These are phyloP conservation scores for Begonia fuchsioides DNA, from an alignment of 306 rosid genomes.

Conservation along the genomic window DNA sequence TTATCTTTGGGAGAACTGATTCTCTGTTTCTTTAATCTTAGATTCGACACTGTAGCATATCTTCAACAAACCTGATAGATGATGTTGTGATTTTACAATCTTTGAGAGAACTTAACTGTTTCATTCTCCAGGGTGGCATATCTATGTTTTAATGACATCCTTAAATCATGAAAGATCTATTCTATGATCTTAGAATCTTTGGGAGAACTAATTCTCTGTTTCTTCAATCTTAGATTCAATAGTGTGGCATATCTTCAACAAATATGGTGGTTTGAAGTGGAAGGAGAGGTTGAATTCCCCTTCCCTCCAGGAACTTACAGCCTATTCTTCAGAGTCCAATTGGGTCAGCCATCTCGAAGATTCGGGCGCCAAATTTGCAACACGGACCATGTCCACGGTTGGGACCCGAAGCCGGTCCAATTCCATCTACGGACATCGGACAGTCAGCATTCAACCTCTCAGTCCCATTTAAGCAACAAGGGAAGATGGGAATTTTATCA, in stretches of 20 bases:
- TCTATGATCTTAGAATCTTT: no score
- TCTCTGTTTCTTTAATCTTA: constrained; percentile 10
- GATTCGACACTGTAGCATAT: constrained; percentile 62
- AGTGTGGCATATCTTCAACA: constrained; percentile 83
- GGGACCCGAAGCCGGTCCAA: constrained; percentile 74
- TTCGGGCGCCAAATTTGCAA: constrained; percentile 65
- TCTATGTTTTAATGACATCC: no score
- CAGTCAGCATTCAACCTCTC: constrained; percentile 51
- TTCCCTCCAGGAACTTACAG: constrained; percentile 77
- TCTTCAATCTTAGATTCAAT: constrained; percentile 30
- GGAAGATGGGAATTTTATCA: constrained; percentile 70
- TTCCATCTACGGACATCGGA: constrained; percentile 87
- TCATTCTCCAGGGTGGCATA: no score
- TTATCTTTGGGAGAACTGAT: neutral
- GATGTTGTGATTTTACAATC: no score
- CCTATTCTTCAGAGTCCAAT: constrained; percentile 56
- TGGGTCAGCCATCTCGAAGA: constrained; percentile 53
- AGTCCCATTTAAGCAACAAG: constrained; percentile 44
- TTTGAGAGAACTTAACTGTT: no score
- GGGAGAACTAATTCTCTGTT: no score
- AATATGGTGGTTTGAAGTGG: constrained; percentile 97
- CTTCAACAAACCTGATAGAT: no score
- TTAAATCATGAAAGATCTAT: no score
- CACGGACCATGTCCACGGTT: constrained; percentile 74
- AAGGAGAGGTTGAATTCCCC: constrained; percentile 88